These are phyloP conservation scores for Skeletonema tropicum DNA, from an alignment of 108 stramenopile genomes.

Conservation along the genomic window DNA sequence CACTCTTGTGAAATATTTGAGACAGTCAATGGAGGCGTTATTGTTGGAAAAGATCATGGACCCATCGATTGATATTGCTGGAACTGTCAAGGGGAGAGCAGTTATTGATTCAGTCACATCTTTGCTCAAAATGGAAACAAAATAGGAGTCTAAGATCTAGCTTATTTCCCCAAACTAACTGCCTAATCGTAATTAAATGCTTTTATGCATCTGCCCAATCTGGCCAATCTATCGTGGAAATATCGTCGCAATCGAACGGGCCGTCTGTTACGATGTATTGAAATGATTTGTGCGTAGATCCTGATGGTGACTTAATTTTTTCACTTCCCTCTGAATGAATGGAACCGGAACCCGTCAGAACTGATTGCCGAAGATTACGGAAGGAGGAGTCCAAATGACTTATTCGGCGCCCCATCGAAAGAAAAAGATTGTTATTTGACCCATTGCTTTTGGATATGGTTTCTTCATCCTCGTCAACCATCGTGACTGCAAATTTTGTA, in stretches of 20 bases:
- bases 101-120: slow-evolving; percentile 58
- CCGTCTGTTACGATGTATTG: neutral
- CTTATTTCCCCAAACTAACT: neutral
- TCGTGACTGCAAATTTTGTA: neutral
- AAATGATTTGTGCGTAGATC: neutral
- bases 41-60: slow-evolving; percentile 69
- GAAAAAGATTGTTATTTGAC: neutral
- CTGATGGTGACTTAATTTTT: neutral
- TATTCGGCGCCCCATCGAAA: neutral
- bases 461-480: neutral
- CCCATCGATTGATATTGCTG: slow-evolving; percentile 57
- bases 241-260: neutral
- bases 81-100: slow-evolving; percentile 53
- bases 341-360: neutral
- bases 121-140: slow-evolving; percentile 39
- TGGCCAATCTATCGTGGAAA: neutral
- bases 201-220: neutral
- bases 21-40: slow-evolving; percentile 61
- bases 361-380: neutral
- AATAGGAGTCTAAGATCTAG: neutral
- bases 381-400: neutral
- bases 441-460: neutral
- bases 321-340: neutral
- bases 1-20: slow-evolving; percentile 72
- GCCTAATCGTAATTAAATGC: neutral